These are phyloP conservation scores for Ustilago bromivora DNA, from an alignment of 1,284 basidiomycete genomes.

Conservation along the genomic window DNA sequence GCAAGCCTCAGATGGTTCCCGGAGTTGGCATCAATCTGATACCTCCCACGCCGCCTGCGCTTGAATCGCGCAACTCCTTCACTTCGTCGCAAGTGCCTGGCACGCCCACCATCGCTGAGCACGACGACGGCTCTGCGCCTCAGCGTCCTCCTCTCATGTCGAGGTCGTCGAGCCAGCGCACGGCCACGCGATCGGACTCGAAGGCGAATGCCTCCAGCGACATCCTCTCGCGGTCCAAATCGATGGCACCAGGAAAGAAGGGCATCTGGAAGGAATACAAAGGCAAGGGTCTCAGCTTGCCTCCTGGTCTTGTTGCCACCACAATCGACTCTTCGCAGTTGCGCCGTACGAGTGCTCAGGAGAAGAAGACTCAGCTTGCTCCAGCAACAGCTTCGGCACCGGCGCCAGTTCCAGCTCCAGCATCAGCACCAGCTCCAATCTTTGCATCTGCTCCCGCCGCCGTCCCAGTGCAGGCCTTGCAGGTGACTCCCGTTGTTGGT, in stretches of 20 bases:
- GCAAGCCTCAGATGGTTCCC: constrained; percentile 28
- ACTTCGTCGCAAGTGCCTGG: constrained; percentile 37
- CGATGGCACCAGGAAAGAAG: constrained; percentile 36
- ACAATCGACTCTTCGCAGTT: constrained; percentile 52
- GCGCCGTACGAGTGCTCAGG: constrained; percentile 30
- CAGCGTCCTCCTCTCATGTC: constrained; percentile 42
- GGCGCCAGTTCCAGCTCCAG: not conserved
- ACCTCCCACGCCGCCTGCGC: constrained; percentile 62
- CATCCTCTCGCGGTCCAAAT: constrained; percentile 35
- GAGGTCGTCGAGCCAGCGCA: constrained; percentile 51
- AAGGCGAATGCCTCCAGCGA: constrained; percentile 14
- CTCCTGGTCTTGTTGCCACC: constrained; percentile 56
- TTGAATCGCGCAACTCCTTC: constrained; percentile 46
- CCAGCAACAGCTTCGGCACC: not conserved
- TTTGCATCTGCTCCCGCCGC: not conserved
- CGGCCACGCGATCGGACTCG: constrained; percentile 21
- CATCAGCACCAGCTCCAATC: not conserved
- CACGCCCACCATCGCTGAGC: constrained; percentile 38
- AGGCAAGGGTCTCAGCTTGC: constrained; percentile 57
- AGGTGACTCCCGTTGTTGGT: constrained; percentile 13
- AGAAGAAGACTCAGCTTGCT: constrained; percentile 28
- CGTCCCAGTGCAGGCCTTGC: constrained; percentile 6
- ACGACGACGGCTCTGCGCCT: constrained; percentile 18
- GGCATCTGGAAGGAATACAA: constrained; percentile 51
- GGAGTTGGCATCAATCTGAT: constrained; percentile 61